phyloP scores from a whole-genome alignment of 75 land plant genomes.

The Picea sitchensis region DNA sequence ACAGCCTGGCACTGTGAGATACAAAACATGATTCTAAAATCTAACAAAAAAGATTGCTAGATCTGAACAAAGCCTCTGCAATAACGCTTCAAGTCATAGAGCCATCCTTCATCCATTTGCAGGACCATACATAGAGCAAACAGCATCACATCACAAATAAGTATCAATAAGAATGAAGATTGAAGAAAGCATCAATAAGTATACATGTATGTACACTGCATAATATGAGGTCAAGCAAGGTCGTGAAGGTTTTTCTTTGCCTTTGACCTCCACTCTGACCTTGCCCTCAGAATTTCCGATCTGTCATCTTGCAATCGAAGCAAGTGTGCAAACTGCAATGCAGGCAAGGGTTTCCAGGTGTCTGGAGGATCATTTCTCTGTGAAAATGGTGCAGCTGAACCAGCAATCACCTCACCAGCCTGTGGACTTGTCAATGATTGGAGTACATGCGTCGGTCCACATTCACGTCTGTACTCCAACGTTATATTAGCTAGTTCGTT shows the following conservation, averaged over 20 bases:
- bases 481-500: slow-evolving; percentile 31
- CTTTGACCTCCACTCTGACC: slow-evolving; percentile 20
- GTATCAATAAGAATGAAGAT: no score
- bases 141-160: no score
- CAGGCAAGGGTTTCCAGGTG: not conserved
- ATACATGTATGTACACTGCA: slow-evolving; percentile 16
- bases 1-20: no score
- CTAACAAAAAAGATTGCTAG: no score
- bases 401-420: not conserved
- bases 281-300: slow-evolving; percentile 16
- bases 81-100: no score
- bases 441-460: slow-evolving; percentile 31
- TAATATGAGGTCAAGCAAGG: not conserved
- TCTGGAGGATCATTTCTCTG: not conserved
- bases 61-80: no score
- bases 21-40: no score
- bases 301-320: slow-evolving; percentile 14
- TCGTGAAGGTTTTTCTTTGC: not conserved
- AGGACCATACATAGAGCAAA: no score
- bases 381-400: not conserved
- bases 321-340: slow-evolving; percentile 6
- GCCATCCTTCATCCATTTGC: no score
- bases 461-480: slow-evolving; percentile 40
- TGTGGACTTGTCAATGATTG: slow-evolving; percentile 34
- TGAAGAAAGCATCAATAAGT: slow-evolving; percentile 8